Percentiles rank a stretch among this genome's conserved stretches.
Conservation (phyloP, 2,329 filamentous ascomycete species). For the Aspergillus sp. region DNA sequence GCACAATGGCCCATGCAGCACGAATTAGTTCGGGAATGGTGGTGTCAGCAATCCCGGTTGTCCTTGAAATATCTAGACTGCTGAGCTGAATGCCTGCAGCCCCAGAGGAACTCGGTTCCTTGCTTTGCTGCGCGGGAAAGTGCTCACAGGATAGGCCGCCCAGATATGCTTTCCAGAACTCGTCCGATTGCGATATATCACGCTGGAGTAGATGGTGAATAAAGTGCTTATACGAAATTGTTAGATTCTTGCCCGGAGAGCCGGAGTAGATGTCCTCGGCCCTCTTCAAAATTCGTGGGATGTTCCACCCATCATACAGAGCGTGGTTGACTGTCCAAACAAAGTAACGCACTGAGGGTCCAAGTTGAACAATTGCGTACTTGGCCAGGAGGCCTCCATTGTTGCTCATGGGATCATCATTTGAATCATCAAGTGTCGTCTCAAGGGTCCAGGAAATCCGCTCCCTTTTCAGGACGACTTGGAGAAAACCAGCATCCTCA, state of each 20-base stretch:
- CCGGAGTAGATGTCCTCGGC: slow-evolving; percentile 38
- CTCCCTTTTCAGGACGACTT: slow-evolving; percentile 40
- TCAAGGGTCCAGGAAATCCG: slow-evolving; percentile 36
- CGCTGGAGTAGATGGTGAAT: slow-evolving; percentile 31
- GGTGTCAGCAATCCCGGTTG: slow-evolving; percentile 21
- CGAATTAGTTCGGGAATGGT: slow-evolving; percentile 55
- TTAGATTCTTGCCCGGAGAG: not conserved
- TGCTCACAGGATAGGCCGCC: slow-evolving; percentile 24
- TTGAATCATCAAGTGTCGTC: slow-evolving; percentile 27
- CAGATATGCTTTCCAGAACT: slow-evolving; percentile 35
- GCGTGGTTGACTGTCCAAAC: slow-evolving; percentile 54
- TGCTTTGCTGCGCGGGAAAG: slow-evolving; percentile 29
- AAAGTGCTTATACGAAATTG: slow-evolving; percentile 30
- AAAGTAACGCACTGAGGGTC: slow-evolving; percentile 36
- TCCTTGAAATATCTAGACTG: slow-evolving; percentile 23
- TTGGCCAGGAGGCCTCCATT: slow-evolving; percentile 37
- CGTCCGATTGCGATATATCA: slow-evolving; percentile 29
- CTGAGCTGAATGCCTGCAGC: slow-evolving; percentile 27
- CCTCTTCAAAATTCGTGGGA: slow-evolving; percentile 37
- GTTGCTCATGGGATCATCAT: slow-evolving; percentile 25
- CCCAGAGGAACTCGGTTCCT: slow-evolving; percentile 20
- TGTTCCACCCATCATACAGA: slow-evolving; percentile 53
- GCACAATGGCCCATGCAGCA: slow-evolving; percentile 53
- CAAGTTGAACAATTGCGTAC: slow-evolving; percentile 36
- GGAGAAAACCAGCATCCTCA: slow-evolving; percentile 36